Evolutionary conservation across 2,329 filamentous ascomycete species (phyloP).

Genomic region (Plectosphaerella sp.): DNA sequence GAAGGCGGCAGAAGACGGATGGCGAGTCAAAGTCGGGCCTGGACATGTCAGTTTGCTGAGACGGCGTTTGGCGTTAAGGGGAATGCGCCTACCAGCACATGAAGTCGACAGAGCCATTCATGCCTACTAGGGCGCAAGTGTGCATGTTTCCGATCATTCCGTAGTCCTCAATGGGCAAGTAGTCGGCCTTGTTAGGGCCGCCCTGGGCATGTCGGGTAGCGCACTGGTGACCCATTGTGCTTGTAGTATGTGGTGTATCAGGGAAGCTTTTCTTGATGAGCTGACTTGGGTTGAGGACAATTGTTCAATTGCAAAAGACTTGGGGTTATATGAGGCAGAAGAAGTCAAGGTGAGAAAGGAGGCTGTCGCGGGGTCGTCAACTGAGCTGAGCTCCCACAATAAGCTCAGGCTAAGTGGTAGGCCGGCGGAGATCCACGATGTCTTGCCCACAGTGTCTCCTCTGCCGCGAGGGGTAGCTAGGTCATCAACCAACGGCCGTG

Average conservation of each 20-base stretch:
- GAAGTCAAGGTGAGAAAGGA: background rate
- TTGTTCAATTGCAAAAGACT: constrained; percentile 5
- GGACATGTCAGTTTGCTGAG: constrained; percentile 1
- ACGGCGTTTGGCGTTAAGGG: background rate
- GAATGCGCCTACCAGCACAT: constrained; percentile 62
- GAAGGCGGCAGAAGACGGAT: constrained; percentile 67
- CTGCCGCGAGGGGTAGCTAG: too few relatives aligned
- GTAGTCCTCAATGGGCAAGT: constrained; percentile 68
- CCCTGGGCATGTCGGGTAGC: constrained; percentile 19
- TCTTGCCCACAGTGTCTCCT: too few relatives aligned
- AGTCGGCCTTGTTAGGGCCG: constrained; percentile 34
- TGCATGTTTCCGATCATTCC: constrained; percentile 79
- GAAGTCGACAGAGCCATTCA: constrained; percentile 69
- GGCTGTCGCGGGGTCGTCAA: background rate
- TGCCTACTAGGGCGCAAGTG: constrained; percentile 70
- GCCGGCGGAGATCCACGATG: too few relatives aligned
- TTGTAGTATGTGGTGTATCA: background rate
- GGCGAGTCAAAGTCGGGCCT: constrained; percentile 79
- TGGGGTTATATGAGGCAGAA: background rate
- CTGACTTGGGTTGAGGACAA: constrained; percentile 5
- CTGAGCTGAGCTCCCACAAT: too few relatives aligned
- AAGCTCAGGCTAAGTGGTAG: too few relatives aligned
- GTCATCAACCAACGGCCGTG: too few relatives aligned
- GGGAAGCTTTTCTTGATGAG: too few relatives aligned
- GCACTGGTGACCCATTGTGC: constrained; percentile 25